These are phyloP conservation scores for Candida fluviatilis DNA, from an alignment of 805 yeast genomes.

Conservation along the genomic window DNA sequence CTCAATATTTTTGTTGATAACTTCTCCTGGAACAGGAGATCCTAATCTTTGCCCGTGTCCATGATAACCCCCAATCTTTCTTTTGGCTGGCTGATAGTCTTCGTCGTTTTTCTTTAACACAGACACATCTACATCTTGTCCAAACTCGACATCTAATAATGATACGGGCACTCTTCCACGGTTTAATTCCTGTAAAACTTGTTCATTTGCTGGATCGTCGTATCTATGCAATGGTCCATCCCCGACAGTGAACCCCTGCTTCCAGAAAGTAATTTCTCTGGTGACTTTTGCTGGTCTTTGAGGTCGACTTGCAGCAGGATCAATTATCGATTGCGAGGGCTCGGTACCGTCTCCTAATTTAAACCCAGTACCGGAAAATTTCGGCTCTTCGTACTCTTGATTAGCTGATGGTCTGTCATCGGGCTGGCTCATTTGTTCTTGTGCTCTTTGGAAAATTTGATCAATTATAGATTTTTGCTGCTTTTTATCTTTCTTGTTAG, in stretches of 20 bases:
- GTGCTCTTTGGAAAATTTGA: constrained; percentile 64
- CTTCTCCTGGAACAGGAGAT: constrained; percentile 79
- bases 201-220: constrained; percentile 88
- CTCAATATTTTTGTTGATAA: constrained; percentile 24
- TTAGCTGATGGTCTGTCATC: constrained; percentile 33
- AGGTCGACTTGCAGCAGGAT: constrained; percentile 20
- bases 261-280: constrained; percentile 91
- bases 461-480: constrained; percentile 50
- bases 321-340: constrained; percentile 32
- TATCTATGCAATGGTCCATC: constrained; percentile 83
- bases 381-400: constrained; percentile 18
- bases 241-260: constrained; percentile 92
- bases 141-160: constrained; percentile 75
- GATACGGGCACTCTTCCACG: constrained; percentile 89
- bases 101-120: constrained; percentile 81
- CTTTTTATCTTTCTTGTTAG: constrained; percentile 40
- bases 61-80: constrained; percentile 57
- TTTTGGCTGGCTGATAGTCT: constrained; percentile 68
- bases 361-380: constrained; percentile 50
- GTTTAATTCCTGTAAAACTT: constrained; percentile 73
- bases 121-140: constrained; percentile 90
- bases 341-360: constrained; percentile 46
- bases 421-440: constrained; percentile 39
- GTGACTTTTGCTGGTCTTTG: constrained; percentile 47
- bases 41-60: constrained; percentile 88